phyloP scores from a whole-genome alignment of 1,284 basidiomycete species.

The Phylloboletellus chloephorus region DNA sequence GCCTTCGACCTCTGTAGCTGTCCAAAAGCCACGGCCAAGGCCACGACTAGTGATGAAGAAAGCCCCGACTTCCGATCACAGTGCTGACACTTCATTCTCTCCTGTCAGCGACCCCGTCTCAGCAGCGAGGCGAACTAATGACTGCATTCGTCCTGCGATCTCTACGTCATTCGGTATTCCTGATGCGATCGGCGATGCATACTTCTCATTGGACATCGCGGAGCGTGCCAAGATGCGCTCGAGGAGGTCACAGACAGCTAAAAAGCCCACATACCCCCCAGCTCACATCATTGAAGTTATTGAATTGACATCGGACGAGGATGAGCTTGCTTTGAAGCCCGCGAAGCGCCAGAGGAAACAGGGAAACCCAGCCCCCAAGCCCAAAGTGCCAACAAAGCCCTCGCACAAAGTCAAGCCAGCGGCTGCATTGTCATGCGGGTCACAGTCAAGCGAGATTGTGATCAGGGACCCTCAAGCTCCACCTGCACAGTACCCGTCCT shows the following conservation, averaged over 20 bases:
- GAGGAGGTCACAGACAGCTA: constrained; percentile 24
- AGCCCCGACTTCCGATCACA: not conserved
- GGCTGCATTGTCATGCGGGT: constrained; percentile 4
- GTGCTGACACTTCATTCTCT: constrained; percentile 17
- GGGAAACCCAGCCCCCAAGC: constrained; percentile 7
- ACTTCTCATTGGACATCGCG: constrained; percentile 35
- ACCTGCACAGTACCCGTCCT: not conserved
- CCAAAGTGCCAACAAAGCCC: constrained; percentile 19
- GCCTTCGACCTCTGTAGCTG: constrained; percentile 3
- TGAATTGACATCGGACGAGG: constrained; percentile 31
- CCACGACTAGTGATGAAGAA: constrained; percentile 28
- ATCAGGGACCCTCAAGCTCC: not conserved
- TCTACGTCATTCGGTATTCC: constrained; percentile 8
- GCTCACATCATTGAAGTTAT: constrained; percentile 24
- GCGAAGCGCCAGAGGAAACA: constrained; percentile 29
- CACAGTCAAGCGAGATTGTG: constrained; percentile 5
- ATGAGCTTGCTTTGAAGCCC: constrained; percentile 27
- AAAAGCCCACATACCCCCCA: constrained; percentile 5
- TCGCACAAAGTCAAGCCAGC: constrained; percentile 18
- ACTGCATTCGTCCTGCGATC: constrained; percentile 20
- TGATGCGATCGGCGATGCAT: constrained; percentile 16
- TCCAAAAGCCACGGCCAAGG: constrained; percentile 20
- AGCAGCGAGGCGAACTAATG: constrained; percentile 13
- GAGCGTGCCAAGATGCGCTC: constrained; percentile 44
- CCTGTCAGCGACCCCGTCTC: constrained; percentile 23